Base-by-base conservation (phyloP, 352 stramenopile species). In the Peronospora belbahrii region DNA sequence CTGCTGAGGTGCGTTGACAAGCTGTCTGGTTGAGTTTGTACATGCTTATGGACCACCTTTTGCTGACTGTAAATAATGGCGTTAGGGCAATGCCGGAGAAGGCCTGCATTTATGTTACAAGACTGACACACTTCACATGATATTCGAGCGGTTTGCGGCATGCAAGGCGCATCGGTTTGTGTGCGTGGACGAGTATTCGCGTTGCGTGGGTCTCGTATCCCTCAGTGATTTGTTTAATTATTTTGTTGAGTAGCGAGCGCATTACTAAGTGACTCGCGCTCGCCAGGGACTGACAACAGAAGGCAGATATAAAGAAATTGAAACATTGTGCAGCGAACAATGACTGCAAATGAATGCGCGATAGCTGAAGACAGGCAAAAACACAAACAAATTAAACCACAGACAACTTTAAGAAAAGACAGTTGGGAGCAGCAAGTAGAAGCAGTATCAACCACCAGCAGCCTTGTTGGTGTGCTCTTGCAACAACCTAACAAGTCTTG, bases 161-260 rank as follows among this genome's bases (percentile, higher is more conserved):
- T 77, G 81, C 43, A 93, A 93, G 46, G 81, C 77, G n/a, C 81
- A 93, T 46, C 81, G 79, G 22, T 70, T 93, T 41, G 78, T 93
- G 30, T 93, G 81, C 53, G 76, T 88, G 59, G 79, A 93, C 67
- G 79, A 90, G 65, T 85, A 80, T 63, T 73, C 60, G 52, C 78
- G 71, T 37, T 90, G 78, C 56, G 78, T 90, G 37, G 81, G 81
- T 42, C 67, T 93, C 52, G 74, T 93, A 62, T 87, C 81, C 42
- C 74, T 93, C 46, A 90, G 81, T 55, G 81, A 93, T 65, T 65
- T 93, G 73, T 93, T 93, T 74, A 88, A 89, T 78, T 93, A 93
- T 83, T 93, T 93, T 66, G 65, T 93, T 42, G 62, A 89, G 52
- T 84, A 90, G 67, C 59, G 38, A 61, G 59, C 37, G 36, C 59